These are phyloP conservation scores for Coniochaeta ligniaria DNA, from an alignment of 2,329 filamentous ascomycete species.

Conservation along the genomic window DNA sequence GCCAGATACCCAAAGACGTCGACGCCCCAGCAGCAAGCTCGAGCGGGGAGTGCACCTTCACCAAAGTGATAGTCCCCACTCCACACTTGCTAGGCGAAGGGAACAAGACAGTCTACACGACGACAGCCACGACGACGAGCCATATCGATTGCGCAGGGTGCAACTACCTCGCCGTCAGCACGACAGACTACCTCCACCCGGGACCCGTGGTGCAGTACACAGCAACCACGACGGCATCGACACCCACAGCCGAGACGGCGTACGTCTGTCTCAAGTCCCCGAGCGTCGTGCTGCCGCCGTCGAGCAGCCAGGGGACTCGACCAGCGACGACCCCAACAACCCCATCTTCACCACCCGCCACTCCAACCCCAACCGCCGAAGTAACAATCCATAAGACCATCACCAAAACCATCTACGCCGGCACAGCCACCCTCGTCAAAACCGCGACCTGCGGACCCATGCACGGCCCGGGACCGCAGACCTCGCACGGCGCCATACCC, in stretches of 20 bases:
- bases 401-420: background rate
- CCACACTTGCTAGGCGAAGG: background rate
- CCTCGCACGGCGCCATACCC: background rate
- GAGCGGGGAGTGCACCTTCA: slow-evolving; percentile 1
- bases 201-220: slow-evolving; percentile 7
- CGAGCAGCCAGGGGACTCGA: background rate
- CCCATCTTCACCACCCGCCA: background rate
- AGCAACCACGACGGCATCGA: slow-evolving; percentile 4
- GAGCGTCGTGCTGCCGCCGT: background rate
- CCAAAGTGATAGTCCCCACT: background rate
- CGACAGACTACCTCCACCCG: background rate
- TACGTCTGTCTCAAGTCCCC: background rate
- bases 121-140: slow-evolving; percentile 14
- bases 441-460: background rate
- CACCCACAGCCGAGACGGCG: background rate
- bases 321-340: background rate
- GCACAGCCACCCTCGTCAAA: background rate
- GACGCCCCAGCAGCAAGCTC: background rate
- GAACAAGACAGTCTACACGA: slow-evolving; percentile 16
- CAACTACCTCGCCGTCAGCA: slow-evolving; percentile 5
- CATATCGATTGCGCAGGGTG: slow-evolving; percentile 19
- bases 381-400: background rate
- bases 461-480: background rate
- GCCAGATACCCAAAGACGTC: background rate
- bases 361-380: background rate